These are phyloP conservation scores for Leccinellum rugosiceps DNA, from an alignment of 768 basidiomycete genomes.

Conservation along the genomic window DNA sequence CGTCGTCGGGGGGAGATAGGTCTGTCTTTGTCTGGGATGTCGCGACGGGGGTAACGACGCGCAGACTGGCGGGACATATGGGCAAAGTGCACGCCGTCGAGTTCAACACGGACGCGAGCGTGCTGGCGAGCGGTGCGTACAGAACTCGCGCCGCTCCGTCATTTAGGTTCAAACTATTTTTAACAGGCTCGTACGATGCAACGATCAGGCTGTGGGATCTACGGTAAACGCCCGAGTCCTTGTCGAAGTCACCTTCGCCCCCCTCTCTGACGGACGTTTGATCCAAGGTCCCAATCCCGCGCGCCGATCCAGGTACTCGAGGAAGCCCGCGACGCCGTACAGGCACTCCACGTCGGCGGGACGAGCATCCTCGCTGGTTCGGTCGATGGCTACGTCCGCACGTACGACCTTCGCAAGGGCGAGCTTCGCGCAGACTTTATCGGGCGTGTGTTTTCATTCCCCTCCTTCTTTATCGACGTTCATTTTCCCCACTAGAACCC, in stretches of 20 bases:
- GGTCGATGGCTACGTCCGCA: constrained; percentile 88
- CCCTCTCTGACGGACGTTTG: background rate
- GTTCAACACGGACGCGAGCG: constrained; percentile 83
- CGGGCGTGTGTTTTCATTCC: constrained; percentile 61
- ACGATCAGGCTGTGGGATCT: constrained; percentile 92
- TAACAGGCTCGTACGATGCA: constrained; percentile 89
- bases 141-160: too few relatives aligned
- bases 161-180: too few relatives aligned
- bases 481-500: constrained; percentile 54
- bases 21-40: constrained; percentile 97
- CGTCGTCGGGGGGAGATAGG: constrained; percentile 91
- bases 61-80: constrained; percentile 85
- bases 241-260: background rate
- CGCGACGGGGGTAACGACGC: constrained; percentile 75
- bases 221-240: constrained; percentile 41
- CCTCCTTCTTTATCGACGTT: background rate
- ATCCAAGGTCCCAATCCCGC: constrained; percentile 66
- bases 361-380: constrained; percentile 77
- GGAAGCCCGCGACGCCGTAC: constrained; percentile 85
- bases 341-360: constrained; percentile 65
- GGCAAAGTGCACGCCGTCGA: constrained; percentile 88
- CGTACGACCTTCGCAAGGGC: constrained; percentile 94
- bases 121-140: constrained; percentile 77
- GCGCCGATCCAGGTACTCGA: constrained; percentile 88
- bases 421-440: constrained; percentile 86